Evolutionary conservation across 805 yeast genomes (phyloP).

Genomic region (Pichia exigua): DNA sequence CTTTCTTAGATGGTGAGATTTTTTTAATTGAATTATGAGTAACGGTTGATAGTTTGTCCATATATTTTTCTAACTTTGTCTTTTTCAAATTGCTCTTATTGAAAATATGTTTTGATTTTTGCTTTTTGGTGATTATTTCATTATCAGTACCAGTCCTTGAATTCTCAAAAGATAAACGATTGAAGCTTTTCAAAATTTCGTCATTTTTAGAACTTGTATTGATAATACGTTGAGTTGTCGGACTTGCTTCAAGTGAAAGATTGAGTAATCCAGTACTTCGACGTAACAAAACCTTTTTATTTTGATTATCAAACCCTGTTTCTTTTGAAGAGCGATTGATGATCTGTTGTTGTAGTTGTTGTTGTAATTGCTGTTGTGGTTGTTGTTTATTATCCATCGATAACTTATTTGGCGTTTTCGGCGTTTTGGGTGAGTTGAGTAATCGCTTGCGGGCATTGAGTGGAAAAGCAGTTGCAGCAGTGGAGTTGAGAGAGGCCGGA

Average conservation of each 20-base stretch:
- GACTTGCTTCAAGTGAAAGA: conserved; percentile 37
- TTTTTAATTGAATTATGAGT: conserved; percentile 3
- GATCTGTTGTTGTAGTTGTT: not conserved
- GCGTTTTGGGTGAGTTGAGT: not conserved
- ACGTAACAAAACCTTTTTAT: conserved; percentile 31
- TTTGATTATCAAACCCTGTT: not conserved
- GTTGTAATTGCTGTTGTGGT: not conserved
- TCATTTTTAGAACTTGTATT: conserved; percentile 16
- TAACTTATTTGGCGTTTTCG: not conserved
- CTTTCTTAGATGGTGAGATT: not conserved
- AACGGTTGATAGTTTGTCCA: conserved; percentile 6
- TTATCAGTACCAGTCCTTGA: not conserved
- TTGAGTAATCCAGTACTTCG: conserved; percentile 48
- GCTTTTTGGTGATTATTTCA: not conserved
- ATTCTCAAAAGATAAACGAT: conserved; percentile 23
- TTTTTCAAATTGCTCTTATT: not conserved
- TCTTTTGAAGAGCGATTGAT: not conserved
- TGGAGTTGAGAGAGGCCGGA: not conserved
- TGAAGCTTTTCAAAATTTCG: conserved; percentile 29
- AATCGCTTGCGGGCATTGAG: not conserved
- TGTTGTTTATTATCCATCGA: not conserved
- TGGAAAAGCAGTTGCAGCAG: not conserved
- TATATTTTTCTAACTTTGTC: conserved; percentile 6
- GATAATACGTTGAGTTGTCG: conserved; percentile 22
- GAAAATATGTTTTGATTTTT: not conserved